Evolutionary conservation across 169 alveolate genomes (phyloP), one percentile per base, ranked within the genome.

Genomic region (Plasmodium falciparum): DNA sequence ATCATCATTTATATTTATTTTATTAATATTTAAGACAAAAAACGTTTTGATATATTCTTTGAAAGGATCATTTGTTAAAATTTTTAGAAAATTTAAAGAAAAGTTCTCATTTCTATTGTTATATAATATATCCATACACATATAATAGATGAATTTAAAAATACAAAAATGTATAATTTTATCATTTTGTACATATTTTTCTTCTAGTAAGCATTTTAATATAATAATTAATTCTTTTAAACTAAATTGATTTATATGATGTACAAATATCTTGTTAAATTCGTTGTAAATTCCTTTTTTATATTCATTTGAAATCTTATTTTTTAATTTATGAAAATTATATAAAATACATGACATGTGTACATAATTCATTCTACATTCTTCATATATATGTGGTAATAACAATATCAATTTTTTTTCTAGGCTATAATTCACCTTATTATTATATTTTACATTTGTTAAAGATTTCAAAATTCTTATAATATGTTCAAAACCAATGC

Each of bases 151-250:
- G 56, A 83, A 70, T 83, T 69, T 83, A 26, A 54, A 83, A 45
- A 33, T 15, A 29, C 85, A 83, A 52, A 69, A 69, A 17, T 26
- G 50, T 3, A 83, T 63, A 72, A 83, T 83, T 54, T 70, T 83
- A n/a, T 83, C 66, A 9, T 26, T 69, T 24, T 70, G 56, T 17
- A 49, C 17, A 15, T 8, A 20, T 69, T 73, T 71, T 33, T 83
- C 85, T 50, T 83, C 91, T 49, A 58, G 7, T 15, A 83, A 70
- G 11, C 91, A 83, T 67, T 83, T 83, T 33, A 83, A 58, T 70
- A 83, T 83, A n/a, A 83, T 83, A 11, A 85, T 83, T 73, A 71
- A n/a, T 58, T 83, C 91, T 45, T 83, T 83, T 52, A 83, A 45
- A 49, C 66, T 45, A 70, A 83, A 71, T 9, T 22, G 20, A 49